Evolutionary conservation across 805 yeast species (phyloP), one percentile per base, ranked within the genome.

Genomic region (Candida jianshihensis): DNA sequence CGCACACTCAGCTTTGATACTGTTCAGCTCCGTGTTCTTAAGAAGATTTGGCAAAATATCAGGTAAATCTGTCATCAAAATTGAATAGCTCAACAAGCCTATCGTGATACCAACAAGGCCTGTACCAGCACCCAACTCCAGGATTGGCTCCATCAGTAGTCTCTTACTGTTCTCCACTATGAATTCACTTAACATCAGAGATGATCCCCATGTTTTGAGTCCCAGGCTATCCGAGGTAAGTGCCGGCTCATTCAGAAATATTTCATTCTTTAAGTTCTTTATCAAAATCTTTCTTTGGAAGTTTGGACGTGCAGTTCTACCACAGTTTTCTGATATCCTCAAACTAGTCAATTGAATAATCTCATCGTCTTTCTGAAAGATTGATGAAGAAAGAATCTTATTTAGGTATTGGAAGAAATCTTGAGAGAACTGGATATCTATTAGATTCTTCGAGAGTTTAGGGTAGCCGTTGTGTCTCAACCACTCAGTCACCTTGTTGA

Each of bases 111-210:
- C 97, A 4, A 80, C 81, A 13, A 90, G 64, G 0, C 98, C 98
- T 0, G 98, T 92, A 0, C 98, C 98, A 0, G 97, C 70, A 1
- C 98, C 98, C n/a, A 92, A 61, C 50, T 90, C 98, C 20, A 84
- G 54, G 18, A 37, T 49, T 4, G 55, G 70, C 27, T 53, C 59
- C 8, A 24, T 6, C 4, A 62, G 31, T n/a, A 56, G 27, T 1
- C 38, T n/a, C n/a, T n/a, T 34, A 2, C 53, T 49, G 19, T 54
- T 46, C 6, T 69, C 55, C 4, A 86, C 54, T 19, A 82, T 58
- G 24, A 70, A 62, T 20, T 61, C 61, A 4, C 92, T 71, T 18
- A 92, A 60, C 6, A 86, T 69, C 19, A 83, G 60, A 0, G 97
- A 77, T 0, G 97, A 83, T 0, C 97, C 98, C 98, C 98, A 90